Evolutionary conservation across 78 protist species (phyloP).

Genomic region (Dictyostelium discoideum): dicty_2.7 NC_007090.3:2400001-2400500

Average conservation of each 20-base stretch:
- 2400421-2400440: neutral
- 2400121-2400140: neutral
- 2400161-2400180: neutral
- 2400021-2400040: neutral
- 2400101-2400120: neutral
- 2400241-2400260: neutral
- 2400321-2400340: neutral
- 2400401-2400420: neutral
- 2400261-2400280: neutral
- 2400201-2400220: neutral
- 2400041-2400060: neutral
- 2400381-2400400: neutral
- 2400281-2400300: neutral
- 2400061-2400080: neutral
- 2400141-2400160: neutral
- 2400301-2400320: neutral
- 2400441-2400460: constrained; percentile 18
- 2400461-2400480: constrained; percentile 33
- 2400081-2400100: constrained; percentile 15
- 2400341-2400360: neutral
- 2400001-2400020: constrained; percentile 50
- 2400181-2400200: neutral
- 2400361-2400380: neutral
- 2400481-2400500: constrained; percentile 42
- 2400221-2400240: neutral